Evolutionary conservation across 2,329 filamentous ascomycete species (phyloP).

Genomic region (Diaporthe sp.): DNA sequence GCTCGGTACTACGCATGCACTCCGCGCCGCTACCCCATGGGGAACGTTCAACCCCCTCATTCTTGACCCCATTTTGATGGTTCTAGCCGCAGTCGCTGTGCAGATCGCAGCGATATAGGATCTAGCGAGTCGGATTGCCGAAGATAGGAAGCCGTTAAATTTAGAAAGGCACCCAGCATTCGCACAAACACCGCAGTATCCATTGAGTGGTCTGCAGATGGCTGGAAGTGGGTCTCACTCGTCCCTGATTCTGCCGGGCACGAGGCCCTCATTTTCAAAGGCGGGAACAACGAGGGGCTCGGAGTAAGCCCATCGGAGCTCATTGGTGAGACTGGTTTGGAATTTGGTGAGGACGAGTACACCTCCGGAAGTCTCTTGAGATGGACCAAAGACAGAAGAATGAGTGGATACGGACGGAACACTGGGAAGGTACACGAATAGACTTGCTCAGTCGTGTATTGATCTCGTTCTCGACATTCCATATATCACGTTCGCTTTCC

Average conservation of each 20-base stretch:
- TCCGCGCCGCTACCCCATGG: conserved; percentile 17
- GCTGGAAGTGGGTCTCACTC: neutral
- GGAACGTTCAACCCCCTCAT: conserved; percentile 11
- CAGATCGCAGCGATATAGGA: neutral
- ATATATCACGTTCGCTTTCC: no score
- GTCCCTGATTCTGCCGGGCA: neutral
- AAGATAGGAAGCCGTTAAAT: neutral
- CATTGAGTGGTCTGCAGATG: neutral
- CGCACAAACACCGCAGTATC: neutral
- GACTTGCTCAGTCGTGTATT: neutral
- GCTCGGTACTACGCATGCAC: conserved; percentile 22
- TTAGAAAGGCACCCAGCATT: no score
- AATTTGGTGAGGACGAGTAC: neutral
- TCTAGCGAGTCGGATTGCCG: neutral
- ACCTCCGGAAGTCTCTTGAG: neutral
- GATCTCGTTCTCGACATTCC: neutral
- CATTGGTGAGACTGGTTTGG: neutral
- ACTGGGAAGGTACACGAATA: neutral
- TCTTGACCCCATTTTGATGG: conserved; percentile 17
- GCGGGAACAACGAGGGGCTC: neutral
- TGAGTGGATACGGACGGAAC: neutral
- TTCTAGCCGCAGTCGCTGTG: conserved; percentile 1
- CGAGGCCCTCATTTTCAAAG: neutral
- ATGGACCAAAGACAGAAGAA: neutral
- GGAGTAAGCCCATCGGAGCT: neutral